phyloP scores from a whole-genome alignment of 2,329 filamentous ascomycete genomes.

The Sordariomycetes sp. region DNA sequence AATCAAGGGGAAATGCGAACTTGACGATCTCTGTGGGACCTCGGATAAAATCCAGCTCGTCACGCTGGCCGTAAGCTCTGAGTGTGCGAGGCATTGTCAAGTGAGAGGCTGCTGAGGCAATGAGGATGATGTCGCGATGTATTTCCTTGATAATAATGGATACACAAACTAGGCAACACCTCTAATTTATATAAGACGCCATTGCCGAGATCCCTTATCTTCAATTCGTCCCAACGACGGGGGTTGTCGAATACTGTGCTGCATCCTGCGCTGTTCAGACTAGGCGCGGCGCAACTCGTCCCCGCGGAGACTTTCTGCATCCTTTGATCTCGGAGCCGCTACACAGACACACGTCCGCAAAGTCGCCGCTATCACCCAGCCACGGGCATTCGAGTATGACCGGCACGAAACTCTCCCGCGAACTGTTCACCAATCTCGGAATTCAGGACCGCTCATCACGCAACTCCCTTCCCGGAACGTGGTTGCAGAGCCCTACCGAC shows the following conservation, averaged over 20 bases:
- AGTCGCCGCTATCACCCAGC: background rate
- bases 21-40: background rate
- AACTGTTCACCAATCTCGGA: background rate
- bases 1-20: background rate
- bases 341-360: background rate
- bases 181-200: background rate
- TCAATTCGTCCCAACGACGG: background rate
- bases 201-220: background rate
- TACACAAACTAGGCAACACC: background rate
- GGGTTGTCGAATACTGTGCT: background rate
- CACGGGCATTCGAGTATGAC: background rate
- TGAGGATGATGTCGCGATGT: background rate
- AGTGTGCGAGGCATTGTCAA: background rate
- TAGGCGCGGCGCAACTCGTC: background rate
- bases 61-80: background rate
- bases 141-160: background rate
- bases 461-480: background rate
- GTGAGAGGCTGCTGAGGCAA: background rate
- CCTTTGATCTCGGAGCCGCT: no score
- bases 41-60: background rate
- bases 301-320: background rate
- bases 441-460: no score
- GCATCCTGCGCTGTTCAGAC: background rate
- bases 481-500: background rate
- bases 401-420: background rate